Conservation (phyloP, 441 rosid genomes). For the Macaranga tanarius region DNA sequence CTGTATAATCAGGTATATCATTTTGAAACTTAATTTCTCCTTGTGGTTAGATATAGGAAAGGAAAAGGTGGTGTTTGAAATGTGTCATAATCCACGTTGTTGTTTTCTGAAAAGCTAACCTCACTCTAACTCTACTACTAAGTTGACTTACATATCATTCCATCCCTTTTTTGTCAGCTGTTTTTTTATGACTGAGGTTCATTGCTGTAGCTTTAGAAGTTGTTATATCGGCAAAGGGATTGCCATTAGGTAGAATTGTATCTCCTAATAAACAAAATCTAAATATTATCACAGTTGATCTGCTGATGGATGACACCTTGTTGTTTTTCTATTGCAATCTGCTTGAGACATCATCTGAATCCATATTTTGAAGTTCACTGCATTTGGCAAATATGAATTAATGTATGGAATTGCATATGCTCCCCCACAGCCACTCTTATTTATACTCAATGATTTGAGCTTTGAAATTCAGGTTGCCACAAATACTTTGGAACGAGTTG, state of each 20-base stretch:
- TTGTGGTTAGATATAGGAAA: not conserved
- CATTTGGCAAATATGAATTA: not conserved
- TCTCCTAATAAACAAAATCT: not conserved
- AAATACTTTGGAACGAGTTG: constrained; percentile 63
- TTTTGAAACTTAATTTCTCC: not conserved
- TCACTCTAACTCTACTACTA: not conserved
- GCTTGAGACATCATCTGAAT: not conserved
- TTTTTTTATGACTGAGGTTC: not conserved
- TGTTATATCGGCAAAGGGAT: not conserved
- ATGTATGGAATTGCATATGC: not conserved
- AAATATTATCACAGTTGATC: not conserved
- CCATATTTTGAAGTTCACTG: not conserved
- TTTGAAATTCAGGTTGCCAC: constrained; percentile 52
- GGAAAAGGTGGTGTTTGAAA: not conserved
- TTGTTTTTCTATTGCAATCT: no score
- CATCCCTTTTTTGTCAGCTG: not conserved
- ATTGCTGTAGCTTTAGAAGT: not conserved
- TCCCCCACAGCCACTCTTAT: not conserved
- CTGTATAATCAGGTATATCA: constrained; percentile 55
- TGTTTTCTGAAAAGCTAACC: not conserved
- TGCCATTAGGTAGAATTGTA: not conserved
- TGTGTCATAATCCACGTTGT: not conserved
- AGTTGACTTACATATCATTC: not conserved
- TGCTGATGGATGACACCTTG: no score
- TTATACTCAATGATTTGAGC: not conserved